phyloP scores from a whole-genome alignment of 306 rosid genomes.

The Lotus japonicus region DNA sequence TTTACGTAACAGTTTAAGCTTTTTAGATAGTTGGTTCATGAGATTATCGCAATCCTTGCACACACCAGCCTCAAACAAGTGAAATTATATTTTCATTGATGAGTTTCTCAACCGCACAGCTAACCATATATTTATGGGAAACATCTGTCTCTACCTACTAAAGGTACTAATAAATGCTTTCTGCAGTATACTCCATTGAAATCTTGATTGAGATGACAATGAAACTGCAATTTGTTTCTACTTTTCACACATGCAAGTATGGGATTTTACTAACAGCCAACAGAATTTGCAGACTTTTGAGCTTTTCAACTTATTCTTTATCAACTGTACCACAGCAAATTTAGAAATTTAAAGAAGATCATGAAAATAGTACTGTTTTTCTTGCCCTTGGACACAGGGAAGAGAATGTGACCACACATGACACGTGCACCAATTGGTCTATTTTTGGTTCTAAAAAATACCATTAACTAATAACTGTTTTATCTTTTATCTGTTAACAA shows the following conservation, averaged over 20 bases:
- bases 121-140: slow-evolving; percentile 4
- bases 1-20: no score
- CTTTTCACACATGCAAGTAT: not conserved
- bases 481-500: not conserved
- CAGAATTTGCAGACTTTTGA: not conserved
- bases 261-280: slow-evolving; percentile 3
- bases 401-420: not conserved
- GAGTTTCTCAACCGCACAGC: slow-evolving; percentile 33
- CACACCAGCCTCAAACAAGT: not conserved
- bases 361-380: not conserved
- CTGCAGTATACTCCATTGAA: not conserved
- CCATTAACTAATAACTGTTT: not conserved
- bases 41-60: no score
- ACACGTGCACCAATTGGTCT: not conserved
- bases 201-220: not conserved
- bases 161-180: slow-evolving; percentile 45
- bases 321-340: not conserved
- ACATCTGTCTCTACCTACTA: slow-evolving; percentile 49
- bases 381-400: not conserved
- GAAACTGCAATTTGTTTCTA: not conserved
- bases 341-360: not conserved
- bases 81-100: slow-evolving; percentile 36
- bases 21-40: no score
- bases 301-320: not conserved
- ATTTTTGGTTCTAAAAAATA: not conserved